These are phyloP conservation scores for Mycena galericulata DNA, from an alignment of 768 basidiomycete species.

Conservation along the genomic window DNA sequence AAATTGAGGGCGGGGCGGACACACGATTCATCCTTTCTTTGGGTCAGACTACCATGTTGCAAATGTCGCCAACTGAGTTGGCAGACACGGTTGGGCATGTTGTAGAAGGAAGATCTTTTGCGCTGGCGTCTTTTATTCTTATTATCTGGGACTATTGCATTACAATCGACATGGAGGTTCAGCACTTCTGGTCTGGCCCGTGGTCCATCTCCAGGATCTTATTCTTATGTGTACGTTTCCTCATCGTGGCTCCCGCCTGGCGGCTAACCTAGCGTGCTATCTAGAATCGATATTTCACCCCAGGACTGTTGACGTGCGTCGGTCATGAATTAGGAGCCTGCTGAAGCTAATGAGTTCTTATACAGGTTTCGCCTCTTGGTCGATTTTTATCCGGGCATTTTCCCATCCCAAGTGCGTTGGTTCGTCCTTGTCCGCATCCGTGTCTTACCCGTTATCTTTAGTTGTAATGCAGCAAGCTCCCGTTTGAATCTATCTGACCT, in stretches of 20 bases:
- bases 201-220: conserved; percentile 32
- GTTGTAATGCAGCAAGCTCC: conserved; percentile 26
- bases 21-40: conserved; percentile 10
- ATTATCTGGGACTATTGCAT: conserved; percentile 31
- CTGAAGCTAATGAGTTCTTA: neutral
- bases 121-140: conserved; percentile 34
- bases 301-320: conserved; percentile 24
- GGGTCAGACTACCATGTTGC: conserved; percentile 31
- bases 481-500: conserved; percentile 1
- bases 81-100: conserved; percentile 27
- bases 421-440: neutral
- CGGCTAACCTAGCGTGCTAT: neutral
- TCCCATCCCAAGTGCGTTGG: conserved; percentile 29
- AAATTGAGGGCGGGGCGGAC: neutral
- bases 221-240: conserved; percentile 27
- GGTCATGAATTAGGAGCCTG: neutral
- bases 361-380: conserved; percentile 30
- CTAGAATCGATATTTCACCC: conserved; percentile 34
- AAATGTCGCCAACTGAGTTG: conserved; percentile 33
- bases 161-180: conserved; percentile 31
- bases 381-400: conserved; percentile 29
- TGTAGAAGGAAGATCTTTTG: conserved; percentile 35
- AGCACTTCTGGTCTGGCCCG: conserved; percentile 31
- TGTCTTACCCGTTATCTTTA: neutral
- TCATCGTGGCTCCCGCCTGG: neutral